A percentile compares a stretch with the other conserved stretches of the same genome.
Evolutionary conservation across 768 basidiomycete genomes (phyloP).

Genomic region (Mycena rebaudengoi): DNA sequence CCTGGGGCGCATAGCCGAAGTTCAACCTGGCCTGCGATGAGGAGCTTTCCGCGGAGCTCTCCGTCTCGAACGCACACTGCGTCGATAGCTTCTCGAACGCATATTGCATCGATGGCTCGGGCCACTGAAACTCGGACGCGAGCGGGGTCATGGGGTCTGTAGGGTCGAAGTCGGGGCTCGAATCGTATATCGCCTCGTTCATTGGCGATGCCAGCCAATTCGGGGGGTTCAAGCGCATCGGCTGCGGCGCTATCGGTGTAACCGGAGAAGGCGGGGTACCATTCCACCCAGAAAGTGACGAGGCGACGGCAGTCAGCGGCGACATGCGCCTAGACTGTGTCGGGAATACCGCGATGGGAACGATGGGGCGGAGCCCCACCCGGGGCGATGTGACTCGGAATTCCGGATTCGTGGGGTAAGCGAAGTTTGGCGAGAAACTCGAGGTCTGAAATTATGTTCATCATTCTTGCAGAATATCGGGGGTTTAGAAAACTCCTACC

Average conservation of each 20-base stretch:
- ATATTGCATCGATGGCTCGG: conserved; percentile 2
- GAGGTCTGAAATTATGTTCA: too few species aligned
- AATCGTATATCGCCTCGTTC: background rate
- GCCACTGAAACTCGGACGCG: conserved; percentile 5
- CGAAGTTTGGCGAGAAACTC: background rate
- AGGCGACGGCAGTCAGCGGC: conserved; percentile 14
- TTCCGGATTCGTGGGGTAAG: background rate
- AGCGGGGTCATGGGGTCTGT: background rate
- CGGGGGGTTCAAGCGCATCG: conserved; percentile 5
- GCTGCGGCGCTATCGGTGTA: conserved; percentile 14
- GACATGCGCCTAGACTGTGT: conserved; percentile 15
- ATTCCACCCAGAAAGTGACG: conserved; percentile 25
- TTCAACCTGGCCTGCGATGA: too few species aligned
- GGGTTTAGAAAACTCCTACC: conserved; percentile 1
- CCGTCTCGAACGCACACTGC: too few species aligned
- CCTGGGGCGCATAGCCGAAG: too few species aligned
- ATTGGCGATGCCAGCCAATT: conserved; percentile 1
- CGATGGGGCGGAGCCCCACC: background rate
- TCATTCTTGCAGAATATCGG: background rate
- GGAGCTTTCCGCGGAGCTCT: too few species aligned
- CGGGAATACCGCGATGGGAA: conserved; percentile 1
- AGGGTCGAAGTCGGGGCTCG: background rate
- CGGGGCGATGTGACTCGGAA: conserved; percentile 3
- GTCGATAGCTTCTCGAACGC: background rate
- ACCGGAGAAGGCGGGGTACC: background rate